phyloP scores from a whole-genome alignment of 257 asterid genomes.

The Lithospermum erythrorhizon region DNA sequence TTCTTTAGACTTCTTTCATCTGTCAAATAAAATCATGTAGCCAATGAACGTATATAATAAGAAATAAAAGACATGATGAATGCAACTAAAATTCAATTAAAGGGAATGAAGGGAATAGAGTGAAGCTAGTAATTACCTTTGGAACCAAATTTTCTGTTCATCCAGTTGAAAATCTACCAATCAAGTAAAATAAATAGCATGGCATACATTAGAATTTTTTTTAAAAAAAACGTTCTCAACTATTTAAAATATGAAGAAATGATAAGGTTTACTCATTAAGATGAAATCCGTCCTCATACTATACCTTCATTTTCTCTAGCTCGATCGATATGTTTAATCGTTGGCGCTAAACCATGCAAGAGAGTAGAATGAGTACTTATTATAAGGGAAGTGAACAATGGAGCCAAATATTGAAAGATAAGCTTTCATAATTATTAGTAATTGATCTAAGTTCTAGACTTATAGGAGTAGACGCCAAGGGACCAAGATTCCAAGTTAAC shows the following conservation, averaged over 20 bases:
- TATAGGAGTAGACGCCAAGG: not conserved
- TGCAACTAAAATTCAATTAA: not conserved
- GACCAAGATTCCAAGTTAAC: not conserved
- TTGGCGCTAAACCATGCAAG: not conserved
- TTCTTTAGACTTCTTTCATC: slow-evolving; percentile 29
- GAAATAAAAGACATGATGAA: not conserved
- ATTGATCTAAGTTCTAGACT: not conserved
- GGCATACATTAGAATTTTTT: not conserved
- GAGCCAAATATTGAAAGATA: too few relatives aligned
- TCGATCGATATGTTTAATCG: not conserved
- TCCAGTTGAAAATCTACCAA: slow-evolving; percentile 77
- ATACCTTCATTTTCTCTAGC: slow-evolving; percentile 28
- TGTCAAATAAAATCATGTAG: slow-evolving; percentile 14
- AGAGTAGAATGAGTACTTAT: not conserved
- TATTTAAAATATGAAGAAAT: not conserved
- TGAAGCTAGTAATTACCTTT: slow-evolving; percentile 27
- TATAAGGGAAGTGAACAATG: not conserved
- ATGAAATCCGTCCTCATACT: not conserved
- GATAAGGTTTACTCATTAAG: not conserved
- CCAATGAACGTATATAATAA: too few relatives aligned
- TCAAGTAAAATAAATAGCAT: not conserved
- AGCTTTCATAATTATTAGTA: not conserved
- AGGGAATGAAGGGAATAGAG: not conserved
- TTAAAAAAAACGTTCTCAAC: not conserved
- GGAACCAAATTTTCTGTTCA: slow-evolving; percentile 47